Evolutionary conservation across 805 yeast genomes (phyloP).

Genomic region (Yarrowia sp.): DNA sequence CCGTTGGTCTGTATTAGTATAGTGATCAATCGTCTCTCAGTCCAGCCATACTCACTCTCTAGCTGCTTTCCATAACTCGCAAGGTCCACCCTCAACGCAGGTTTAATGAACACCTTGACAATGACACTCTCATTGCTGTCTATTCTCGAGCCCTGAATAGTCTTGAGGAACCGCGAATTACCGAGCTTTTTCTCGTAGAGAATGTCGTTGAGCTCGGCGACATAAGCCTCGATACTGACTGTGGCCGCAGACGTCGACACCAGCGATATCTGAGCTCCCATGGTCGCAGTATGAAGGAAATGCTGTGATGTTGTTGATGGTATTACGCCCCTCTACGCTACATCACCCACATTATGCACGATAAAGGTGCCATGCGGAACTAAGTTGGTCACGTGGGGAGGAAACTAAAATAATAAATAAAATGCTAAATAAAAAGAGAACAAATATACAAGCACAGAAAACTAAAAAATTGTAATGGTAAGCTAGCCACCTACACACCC

Average conservation of each 20-base stretch:
- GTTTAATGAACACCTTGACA: slow-evolving; percentile 84
- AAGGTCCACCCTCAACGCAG: slow-evolving; percentile 52
- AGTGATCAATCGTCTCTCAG: slow-evolving; percentile 4
- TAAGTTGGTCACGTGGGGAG: slow-evolving; percentile 23
- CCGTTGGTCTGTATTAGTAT: slow-evolving; percentile 50
- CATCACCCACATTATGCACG: slow-evolving; percentile 31
- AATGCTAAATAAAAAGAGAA: neutral
- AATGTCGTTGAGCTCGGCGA: slow-evolving; percentile 76
- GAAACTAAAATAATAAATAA: too few species aligned
- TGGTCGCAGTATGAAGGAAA: slow-evolving; percentile 45
- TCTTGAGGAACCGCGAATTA: slow-evolving; percentile 82
- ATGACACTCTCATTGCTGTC: slow-evolving; percentile 76
- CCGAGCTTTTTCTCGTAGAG: slow-evolving; percentile 80
- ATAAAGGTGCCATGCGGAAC: slow-evolving; percentile 33
- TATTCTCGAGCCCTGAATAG: slow-evolving; percentile 68
- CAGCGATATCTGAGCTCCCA: slow-evolving; percentile 89
- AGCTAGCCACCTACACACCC: too few species aligned
- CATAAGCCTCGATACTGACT: slow-evolving; percentile 87
- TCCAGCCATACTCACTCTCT: slow-evolving; percentile 42
- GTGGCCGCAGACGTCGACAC: slow-evolving; percentile 92
- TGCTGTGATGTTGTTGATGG: slow-evolving; percentile 18
- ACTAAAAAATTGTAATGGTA: too few species aligned
- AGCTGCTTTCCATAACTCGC: slow-evolving; percentile 42
- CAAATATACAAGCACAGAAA: neutral
- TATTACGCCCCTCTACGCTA: slow-evolving; percentile 16